These are phyloP conservation scores for Spongospora subterranea DNA, from an alignment of 208 protist species.

Conservation along the genomic window DNA sequence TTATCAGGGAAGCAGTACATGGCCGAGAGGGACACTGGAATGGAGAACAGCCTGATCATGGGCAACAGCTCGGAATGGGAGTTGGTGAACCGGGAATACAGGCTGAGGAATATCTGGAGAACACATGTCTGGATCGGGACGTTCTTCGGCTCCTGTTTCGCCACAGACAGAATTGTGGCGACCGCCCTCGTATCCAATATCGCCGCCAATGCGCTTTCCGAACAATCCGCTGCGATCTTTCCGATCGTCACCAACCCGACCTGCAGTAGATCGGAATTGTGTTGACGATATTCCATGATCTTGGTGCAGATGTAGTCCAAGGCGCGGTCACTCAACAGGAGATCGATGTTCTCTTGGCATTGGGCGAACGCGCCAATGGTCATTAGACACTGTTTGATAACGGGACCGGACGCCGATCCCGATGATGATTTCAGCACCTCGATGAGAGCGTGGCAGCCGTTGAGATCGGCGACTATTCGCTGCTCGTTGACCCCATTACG, in stretches of 20 bases:
- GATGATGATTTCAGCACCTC: not conserved
- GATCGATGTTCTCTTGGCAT: conserved; percentile 28
- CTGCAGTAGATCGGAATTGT: not conserved
- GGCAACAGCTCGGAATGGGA: not conserved
- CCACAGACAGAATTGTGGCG: not conserved
- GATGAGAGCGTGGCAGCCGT: not conserved
- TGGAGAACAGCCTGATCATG: conserved; percentile 24
- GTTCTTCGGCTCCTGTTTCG: not conserved
- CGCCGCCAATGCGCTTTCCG: not conserved
- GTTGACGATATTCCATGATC: not conserved
- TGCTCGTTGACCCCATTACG: conserved; percentile 23
- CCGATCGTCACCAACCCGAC: conserved; percentile 2
- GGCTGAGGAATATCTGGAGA: not conserved
- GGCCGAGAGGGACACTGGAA: conserved; percentile 32
- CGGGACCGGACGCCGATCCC: not conserved
- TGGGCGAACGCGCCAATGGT: conserved; percentile 45
- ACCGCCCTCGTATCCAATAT: not conserved
- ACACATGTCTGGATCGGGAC: not conserved
- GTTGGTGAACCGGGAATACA: conserved; percentile 15
- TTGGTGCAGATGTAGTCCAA: not conserved
- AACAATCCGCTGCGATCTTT: not conserved
- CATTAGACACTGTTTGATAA: not conserved
- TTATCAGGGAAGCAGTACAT: conserved; percentile 3
- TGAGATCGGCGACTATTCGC: conserved; percentile 22
- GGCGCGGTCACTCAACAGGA: not conserved